Evolutionary conservation across 805 yeast species (phyloP).

Genomic region (Komagataella phaffii): DNA sequence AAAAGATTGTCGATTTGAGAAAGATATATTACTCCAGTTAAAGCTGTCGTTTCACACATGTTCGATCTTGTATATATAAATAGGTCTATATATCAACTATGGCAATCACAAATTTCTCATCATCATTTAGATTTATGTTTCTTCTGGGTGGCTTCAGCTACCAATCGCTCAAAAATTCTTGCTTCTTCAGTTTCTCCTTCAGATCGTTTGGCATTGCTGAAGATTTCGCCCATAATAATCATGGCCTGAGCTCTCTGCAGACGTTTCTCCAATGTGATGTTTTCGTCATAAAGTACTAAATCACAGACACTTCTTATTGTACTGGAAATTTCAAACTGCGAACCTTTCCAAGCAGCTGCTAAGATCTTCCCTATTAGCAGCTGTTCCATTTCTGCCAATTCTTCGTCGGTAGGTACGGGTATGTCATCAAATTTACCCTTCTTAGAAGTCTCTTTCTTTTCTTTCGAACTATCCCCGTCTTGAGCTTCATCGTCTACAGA

Average conservation of each 20-base stretch:
- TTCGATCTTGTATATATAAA: not conserved
- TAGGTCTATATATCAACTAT: not conserved
- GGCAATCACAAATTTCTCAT: not conserved
- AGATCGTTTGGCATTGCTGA: constrained; percentile 55
- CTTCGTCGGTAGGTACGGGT: constrained; percentile 36
- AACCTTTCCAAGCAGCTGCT: constrained; percentile 93
- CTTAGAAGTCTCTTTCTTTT: constrained; percentile 11
- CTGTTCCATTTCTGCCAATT: constrained; percentile 64
- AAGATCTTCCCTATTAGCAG: constrained; percentile 77
- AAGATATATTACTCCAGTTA: constrained; percentile 63
- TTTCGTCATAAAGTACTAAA: constrained; percentile 56
- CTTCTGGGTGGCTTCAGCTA: constrained; percentile 69
- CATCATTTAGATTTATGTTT: constrained; percentile 25
- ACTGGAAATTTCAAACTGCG: constrained; percentile 72
- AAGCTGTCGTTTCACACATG: not conserved
- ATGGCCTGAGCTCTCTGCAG: constrained; percentile 71
- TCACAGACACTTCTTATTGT: constrained; percentile 78
- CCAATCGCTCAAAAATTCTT: constrained; percentile 78
- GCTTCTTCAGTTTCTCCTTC: constrained; percentile 91
- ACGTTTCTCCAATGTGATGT: constrained; percentile 46
- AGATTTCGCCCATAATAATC: constrained; percentile 54
- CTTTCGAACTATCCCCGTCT: not conserved
- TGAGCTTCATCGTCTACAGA: not conserved
- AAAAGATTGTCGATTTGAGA: constrained; percentile 86
- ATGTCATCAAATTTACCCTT: constrained; percentile 11